Evolutionary conservation across 2,329 filamentous ascomycete species (phyloP), one percentile per base, ranked within the genome.

Genomic region (Paradendryphiella salina): DNA sequence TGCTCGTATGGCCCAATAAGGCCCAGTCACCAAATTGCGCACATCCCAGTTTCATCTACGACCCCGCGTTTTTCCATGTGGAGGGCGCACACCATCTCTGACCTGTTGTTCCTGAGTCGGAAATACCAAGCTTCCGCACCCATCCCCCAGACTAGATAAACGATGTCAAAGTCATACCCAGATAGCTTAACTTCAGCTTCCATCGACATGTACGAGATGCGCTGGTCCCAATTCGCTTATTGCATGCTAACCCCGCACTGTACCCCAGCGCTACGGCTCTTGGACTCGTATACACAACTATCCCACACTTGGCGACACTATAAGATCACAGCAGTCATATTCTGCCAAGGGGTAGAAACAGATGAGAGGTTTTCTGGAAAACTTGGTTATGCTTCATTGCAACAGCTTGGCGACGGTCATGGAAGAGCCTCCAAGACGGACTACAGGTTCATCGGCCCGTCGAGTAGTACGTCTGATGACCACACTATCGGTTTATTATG

Each of bases 51-150:
- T 29, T 44, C 36, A 54, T 56, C 17, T 32, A 39, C 26, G 31
- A 52, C 59, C 59, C 57, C 56, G 52, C 55, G 50, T 41, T 46
- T 29, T 48, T 60, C 35, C 54, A 54, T 54, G 59, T 56, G 52
- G 35, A 55, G 54, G 46, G 49, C 50, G 48, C 36, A 55, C 40
- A n/a, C 35, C 17, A 20, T 21, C n/a, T 14, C 20, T 39, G 46
- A 49, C 44, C 7, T 41, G 43, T 10, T 41, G 45, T 40, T 29
- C 42, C 35, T 14, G 28, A 28, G 33, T 37, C 23, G 15, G 36
- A 31, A 41, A 44, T 21, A 49, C 47, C 52, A 58, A 54, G 54
- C 28, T 28, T 37, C 46, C 26, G 40, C 52, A 44, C 18, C 37
- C 26, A 33, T 34, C 23, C 38, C 42, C 54, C 53, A 63, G 58